phyloP scores from a whole-genome alignment of 306 rosid genomes.

The Fragaria nilgerrensis region DNA sequence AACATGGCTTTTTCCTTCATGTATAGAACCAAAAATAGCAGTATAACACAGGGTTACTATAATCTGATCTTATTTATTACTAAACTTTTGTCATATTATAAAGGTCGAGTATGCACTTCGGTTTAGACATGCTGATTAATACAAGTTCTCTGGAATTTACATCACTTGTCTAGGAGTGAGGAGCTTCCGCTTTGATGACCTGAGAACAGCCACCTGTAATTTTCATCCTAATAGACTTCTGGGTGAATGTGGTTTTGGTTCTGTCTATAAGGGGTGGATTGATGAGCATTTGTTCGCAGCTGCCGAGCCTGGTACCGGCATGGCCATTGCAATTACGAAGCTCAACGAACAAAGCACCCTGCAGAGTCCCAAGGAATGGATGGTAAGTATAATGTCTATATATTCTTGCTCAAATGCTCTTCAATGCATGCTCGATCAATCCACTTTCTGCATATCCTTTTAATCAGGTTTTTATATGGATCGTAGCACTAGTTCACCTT shows the following conservation, averaged over 20 bases:
- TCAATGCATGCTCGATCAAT: too few species aligned
- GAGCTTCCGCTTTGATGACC: constrained; percentile 65
- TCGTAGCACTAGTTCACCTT: too few species aligned
- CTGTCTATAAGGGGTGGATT: constrained; percentile 84
- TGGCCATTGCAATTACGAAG: constrained; percentile 79
- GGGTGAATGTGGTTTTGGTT: constrained; percentile 93
- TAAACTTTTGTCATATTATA: background rate
- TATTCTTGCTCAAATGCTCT: background rate
- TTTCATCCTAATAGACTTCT: constrained; percentile 84
- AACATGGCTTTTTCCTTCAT: background rate
- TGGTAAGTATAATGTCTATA: constrained; percentile 51
- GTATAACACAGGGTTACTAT: background rate
- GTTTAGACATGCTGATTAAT: background rate
- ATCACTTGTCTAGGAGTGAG: constrained; percentile 33
- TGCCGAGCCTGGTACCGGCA: constrained; percentile 67
- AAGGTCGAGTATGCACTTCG: background rate
- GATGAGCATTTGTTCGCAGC: constrained; percentile 69
- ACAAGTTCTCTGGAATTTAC: background rate
- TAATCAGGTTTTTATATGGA: too few species aligned
- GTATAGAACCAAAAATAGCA: background rate
- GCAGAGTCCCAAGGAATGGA: constrained; percentile 92
- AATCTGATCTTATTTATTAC: background rate
- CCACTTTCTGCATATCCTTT: too few species aligned
- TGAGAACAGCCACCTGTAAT: constrained; percentile 74
- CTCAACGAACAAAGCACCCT: constrained; percentile 72